Percentiles rank a stretch among this genome's conserved stretches.
Conservation (phyloP, 2,329 filamentous ascomycete genomes). For the Periconia digitata region DNA sequence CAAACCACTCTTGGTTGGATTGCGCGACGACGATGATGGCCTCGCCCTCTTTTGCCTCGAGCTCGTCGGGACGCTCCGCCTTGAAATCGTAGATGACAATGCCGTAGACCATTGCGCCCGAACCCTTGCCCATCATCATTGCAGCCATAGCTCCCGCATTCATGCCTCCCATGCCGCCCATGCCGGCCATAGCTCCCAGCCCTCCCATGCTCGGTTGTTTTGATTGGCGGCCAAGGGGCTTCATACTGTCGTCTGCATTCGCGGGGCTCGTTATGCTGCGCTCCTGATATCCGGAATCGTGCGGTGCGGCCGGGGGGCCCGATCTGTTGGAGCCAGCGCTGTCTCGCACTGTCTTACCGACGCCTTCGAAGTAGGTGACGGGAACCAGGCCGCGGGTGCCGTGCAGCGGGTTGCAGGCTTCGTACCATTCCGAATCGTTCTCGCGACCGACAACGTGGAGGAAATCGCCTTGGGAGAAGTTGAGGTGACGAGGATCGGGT, state of each 20-base stretch:
- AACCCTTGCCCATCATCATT: slow-evolving; percentile 51
- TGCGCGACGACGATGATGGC: slow-evolving; percentile 98
- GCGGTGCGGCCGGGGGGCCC: slow-evolving; percentile 59
- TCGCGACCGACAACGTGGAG: slow-evolving; percentile 97
- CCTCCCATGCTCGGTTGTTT: slow-evolving; percentile 49
- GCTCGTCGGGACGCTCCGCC: slow-evolving; percentile 90
- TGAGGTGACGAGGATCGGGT: slow-evolving; percentile 65
- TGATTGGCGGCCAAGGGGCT: slow-evolving; percentile 37
- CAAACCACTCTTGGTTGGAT: slow-evolving; percentile 98
- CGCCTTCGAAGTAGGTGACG: slow-evolving; percentile 87
- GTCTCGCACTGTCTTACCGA: slow-evolving; percentile 90
- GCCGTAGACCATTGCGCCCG: slow-evolving; percentile 90
- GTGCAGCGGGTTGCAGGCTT: slow-evolving; percentile 93
- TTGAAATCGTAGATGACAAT: slow-evolving; percentile 97
- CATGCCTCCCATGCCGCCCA: slow-evolving; percentile 28
- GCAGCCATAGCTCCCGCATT: slow-evolving; percentile 2
- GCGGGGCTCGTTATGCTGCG: slow-evolving; percentile 35
- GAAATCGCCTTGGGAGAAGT: slow-evolving; percentile 94
- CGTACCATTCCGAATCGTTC: slow-evolving; percentile 95
- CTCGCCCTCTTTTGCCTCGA: slow-evolving; percentile 93
- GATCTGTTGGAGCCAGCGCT: slow-evolving; percentile 60
- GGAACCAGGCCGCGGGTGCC: slow-evolving; percentile 89
- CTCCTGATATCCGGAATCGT: slow-evolving; percentile 90
- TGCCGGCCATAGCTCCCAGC: slow-evolving; percentile 55
- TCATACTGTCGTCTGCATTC: slow-evolving; percentile 33